Evolutionary conservation across 768 basidiomycete species (phyloP).

Genomic region (Mycena venus): DNA sequence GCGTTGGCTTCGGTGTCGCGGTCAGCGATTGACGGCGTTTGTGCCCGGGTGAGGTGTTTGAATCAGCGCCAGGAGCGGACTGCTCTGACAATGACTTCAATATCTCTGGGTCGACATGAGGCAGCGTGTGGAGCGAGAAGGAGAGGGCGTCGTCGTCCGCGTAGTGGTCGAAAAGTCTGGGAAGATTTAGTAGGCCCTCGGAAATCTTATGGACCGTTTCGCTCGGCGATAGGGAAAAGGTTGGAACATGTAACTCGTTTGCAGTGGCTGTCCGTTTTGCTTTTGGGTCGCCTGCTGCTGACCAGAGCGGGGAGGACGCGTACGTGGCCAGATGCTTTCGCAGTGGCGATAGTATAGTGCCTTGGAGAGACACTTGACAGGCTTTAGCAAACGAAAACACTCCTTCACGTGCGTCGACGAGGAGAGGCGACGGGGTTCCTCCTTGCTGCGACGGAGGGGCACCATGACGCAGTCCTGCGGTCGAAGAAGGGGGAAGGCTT

Average conservation of each 20-base stretch:
- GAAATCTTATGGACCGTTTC: slow-evolving; percentile 90
- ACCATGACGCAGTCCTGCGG: slow-evolving; percentile 44
- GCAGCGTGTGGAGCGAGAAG: slow-evolving; percentile 89
- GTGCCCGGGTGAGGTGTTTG: slow-evolving; percentile 47
- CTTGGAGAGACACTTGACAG: slow-evolving; percentile 84
- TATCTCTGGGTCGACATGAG: slow-evolving; percentile 72
- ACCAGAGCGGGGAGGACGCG: slow-evolving; percentile 77
- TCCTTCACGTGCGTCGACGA: slow-evolving; percentile 66
- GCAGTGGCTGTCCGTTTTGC: slow-evolving; percentile 58
- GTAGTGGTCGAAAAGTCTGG: slow-evolving; percentile 94
- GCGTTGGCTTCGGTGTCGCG: slow-evolving; percentile 47
- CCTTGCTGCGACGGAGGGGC: slow-evolving; percentile 35
- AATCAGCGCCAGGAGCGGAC: slow-evolving; percentile 39
- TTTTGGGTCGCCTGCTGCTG: slow-evolving; percentile 63
- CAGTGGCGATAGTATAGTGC: slow-evolving; percentile 88
- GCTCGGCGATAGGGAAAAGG: slow-evolving; percentile 93
- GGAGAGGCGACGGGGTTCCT: slow-evolving; percentile 55
- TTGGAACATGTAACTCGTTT: slow-evolving; percentile 81
- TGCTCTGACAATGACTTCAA: slow-evolving; percentile 63
- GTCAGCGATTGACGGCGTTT: slow-evolving; percentile 58
- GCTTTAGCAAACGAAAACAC: slow-evolving; percentile 75
- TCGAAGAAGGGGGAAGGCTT: slow-evolving; percentile 46
- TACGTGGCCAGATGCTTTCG: slow-evolving; percentile 80
- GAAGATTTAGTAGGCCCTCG: slow-evolving; percentile 95
- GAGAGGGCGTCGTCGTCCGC: slow-evolving; percentile 91